Conservation (phyloP, 2,329 filamentous ascomycete genomes). For the Botrytis cinerea region DNA sequence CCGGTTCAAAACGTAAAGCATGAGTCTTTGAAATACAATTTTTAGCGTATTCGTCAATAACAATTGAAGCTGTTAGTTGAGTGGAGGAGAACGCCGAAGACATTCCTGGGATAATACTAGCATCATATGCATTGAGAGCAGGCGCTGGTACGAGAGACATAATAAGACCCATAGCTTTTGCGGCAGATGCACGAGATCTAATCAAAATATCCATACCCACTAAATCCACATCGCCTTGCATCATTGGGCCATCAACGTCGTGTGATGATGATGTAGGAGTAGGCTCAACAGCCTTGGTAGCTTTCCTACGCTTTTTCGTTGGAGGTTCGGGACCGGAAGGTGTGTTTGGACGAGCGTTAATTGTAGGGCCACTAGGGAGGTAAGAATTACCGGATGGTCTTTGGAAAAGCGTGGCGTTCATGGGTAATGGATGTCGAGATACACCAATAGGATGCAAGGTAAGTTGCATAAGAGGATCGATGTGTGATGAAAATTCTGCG, state of each 20-base stretch:
- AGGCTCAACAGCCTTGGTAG: conserved; percentile 76
- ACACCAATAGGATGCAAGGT: conserved; percentile 91
- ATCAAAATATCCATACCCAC: conserved; percentile 88
- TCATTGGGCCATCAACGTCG: conserved; percentile 97
- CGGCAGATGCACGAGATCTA: conserved; percentile 83
- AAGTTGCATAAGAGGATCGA: conserved; percentile 80
- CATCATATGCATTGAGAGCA: conserved; percentile 64
- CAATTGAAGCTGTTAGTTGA: conserved; percentile 78
- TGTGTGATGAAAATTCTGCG: conserved; percentile 71
- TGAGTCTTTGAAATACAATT: conserved; percentile 52
- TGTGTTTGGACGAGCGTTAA: conserved; percentile 46
- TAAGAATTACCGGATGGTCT: conserved; percentile 90
- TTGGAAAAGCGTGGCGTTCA: conserved; percentile 87
- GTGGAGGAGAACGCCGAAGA: conserved; percentile 78
- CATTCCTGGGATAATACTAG: conserved; percentile 65
- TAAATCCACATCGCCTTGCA: conserved; percentile 93
- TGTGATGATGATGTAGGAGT: conserved; percentile 69
- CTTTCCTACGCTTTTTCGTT: conserved; percentile 75
- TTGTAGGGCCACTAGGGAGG: conserved; percentile 49
- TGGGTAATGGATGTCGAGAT: conserved; percentile 84
- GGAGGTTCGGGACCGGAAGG: conserved; percentile 57
- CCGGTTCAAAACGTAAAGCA: conserved; percentile 60
- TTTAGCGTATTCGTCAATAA: conserved; percentile 86
- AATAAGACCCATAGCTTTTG: conserved; percentile 80
- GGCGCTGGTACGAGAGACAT: conserved; percentile 74